Evolutionary conservation across 2,329 filamentous ascomycete genomes (phyloP), one percentile per base, ranked within the genome.

Genomic region (Aspergillus nomiae): DNA sequence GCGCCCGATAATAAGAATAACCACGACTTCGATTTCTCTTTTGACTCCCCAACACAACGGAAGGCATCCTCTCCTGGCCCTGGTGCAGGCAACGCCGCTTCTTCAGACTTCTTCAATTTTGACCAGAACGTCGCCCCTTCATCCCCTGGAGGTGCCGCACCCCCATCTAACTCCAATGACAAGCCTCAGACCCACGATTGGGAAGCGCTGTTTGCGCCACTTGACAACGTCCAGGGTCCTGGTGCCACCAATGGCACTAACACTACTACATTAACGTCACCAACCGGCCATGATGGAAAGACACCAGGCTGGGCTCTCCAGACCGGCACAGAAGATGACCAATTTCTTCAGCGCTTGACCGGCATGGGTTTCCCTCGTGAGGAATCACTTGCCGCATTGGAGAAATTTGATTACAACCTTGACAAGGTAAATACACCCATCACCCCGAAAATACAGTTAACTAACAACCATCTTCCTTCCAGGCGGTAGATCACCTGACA

Each of bases 321-420:
- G 51, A 86, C 88, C 58, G 87, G 89, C 24, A 90, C 90, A 72
- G 92, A 96, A 72, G 94, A 98, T 73, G 94, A 98, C 74, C 91
- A 92, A 10, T 94, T 96, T 61, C 81, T 98, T 69, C 96, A 96
- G 83, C 89, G 93, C 70, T 78, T 98, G 73, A 96, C 92, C 1
- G 85, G 87, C 11, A 97, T 98, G 93, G 94, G 94, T 0, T 98
- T 96, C 75, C 80, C 87, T 5, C 85, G 94, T 34, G 81, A 84
- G 9, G 88, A 92, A 57, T 91, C 92, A 19, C 81, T 97, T 41
- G 83, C 84, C 56, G 94, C 95, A 28, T 81, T 98, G 74, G 94
- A 98, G 83, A 94, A 94, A 77, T 97, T 91, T 76, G 93, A 98
- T 80, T 97, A 98, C 80, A 95, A 97, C 77, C 85, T 97, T 75